phyloP scores from a whole-genome alignment of 2,329 filamentous ascomycete species.

The Neofusicoccum parvum region DNA sequence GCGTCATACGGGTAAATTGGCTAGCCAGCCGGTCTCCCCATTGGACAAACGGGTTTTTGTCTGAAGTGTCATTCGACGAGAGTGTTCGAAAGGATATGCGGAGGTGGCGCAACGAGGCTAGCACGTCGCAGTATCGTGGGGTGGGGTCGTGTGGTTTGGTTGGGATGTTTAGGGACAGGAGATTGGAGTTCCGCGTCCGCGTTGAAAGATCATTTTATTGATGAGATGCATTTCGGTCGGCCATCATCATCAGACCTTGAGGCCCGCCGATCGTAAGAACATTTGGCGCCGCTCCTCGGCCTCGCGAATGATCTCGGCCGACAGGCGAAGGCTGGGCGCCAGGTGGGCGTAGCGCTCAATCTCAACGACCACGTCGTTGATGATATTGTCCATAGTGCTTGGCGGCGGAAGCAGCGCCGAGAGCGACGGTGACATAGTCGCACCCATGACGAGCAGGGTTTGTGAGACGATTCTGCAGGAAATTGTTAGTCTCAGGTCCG shows the following conservation, averaged over 20 bases:
- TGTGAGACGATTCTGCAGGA: conserved; percentile 74
- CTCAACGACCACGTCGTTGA: conserved; percentile 75
- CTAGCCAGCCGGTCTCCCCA: not conserved
- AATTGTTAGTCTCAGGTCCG: conserved; percentile 4
- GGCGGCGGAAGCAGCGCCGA: conserved; percentile 63
- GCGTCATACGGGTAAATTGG: conserved; percentile 17
- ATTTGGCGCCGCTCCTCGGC: conserved; percentile 70
- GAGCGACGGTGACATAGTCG: conserved; percentile 76
- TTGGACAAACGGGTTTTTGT: conserved; percentile 1
- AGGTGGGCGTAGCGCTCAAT: conserved; percentile 74
- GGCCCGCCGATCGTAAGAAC: conserved; percentile 47
- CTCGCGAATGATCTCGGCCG: conserved; percentile 79
- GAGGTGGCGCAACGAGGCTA: conserved; percentile 15
- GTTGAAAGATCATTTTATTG: conserved; percentile 6
- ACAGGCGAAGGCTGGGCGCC: conserved; percentile 73
- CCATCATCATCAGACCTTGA: conserved; percentile 18
- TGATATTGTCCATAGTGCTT: conserved; percentile 69
- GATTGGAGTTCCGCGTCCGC: conserved; percentile 2
- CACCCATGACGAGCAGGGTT: conserved; percentile 79
- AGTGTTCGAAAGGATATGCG: not conserved
- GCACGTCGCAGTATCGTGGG: conserved; percentile 7
- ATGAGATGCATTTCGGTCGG: not conserved
- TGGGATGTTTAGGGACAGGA: conserved; percentile 14
- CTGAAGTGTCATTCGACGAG: conserved; percentile 4
- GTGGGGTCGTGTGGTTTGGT: conserved; percentile 8